Evolutionary conservation across 1,139 yeast species (phyloP).

Genomic region (Candida sp.): DNA sequence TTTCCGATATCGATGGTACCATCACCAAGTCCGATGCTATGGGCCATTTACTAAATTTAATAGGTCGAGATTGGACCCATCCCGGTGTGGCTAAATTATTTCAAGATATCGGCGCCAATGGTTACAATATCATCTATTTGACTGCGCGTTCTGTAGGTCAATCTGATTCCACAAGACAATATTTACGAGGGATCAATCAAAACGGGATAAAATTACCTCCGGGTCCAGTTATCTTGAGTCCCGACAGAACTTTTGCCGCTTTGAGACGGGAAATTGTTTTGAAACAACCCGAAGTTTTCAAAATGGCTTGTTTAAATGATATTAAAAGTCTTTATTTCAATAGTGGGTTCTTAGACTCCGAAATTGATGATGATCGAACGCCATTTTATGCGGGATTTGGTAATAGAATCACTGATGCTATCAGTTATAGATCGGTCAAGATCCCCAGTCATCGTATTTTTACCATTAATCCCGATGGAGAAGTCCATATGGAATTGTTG

Average conservation of each 20-base stretch:
- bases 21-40: conserved; percentile 97
- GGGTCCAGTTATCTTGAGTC: conserved; percentile 95
- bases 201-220: conserved; percentile 67
- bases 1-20: conserved; percentile 98
- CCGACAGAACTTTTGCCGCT: conserved; percentile 97
- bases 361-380: conserved; percentile 39
- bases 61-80: conserved; percentile 99
- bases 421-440: conserved; percentile 90
- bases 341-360: conserved; percentile 7
- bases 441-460: conserved; percentile 94
- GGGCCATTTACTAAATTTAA: conserved; percentile 91
- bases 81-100: conserved; percentile 91
- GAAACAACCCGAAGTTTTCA: conserved; percentile 95
- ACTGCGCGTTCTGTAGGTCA: conserved; percentile 97
- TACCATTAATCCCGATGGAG: conserved; percentile 96
- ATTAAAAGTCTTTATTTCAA: conserved; percentile 62
- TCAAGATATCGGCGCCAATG: conserved; percentile 79
- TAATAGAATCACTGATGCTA: conserved; percentile 93
- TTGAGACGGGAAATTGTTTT: conserved; percentile 85
- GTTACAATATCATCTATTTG: conserved; percentile 88
- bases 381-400: conserved; percentile 99
- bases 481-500: conserved; percentile 93
- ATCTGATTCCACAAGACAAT: conserved; percentile 89
- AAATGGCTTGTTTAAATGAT: conserved; percentile 95
- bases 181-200: conserved; percentile 75